Conservation (phyloP, 108 stramenopile genomes). For the Fragilaria radians region DNA sequence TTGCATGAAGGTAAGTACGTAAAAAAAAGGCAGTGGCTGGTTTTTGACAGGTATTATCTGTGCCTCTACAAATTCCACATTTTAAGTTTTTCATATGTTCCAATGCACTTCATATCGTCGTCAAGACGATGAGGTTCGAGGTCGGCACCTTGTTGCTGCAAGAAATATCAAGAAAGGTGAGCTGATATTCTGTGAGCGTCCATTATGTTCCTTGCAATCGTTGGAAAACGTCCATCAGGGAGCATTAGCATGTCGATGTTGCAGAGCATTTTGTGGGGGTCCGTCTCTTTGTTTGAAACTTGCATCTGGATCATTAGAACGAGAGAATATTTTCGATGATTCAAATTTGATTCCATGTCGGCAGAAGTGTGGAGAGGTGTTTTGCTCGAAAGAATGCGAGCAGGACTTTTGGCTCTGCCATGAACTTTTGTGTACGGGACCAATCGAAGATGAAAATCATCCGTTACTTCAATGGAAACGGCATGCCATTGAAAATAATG, state of each 20-base stretch:
- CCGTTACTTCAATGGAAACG: slow-evolving; percentile 45
- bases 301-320: slow-evolving; percentile 3
- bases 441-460: slow-evolving; percentile 20
- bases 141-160: slow-evolving; percentile 41
- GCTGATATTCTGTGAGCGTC: slow-evolving; percentile 48
- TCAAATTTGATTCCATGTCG: slow-evolving; percentile 30
- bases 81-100: too few relatives aligned
- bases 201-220: slow-evolving; percentile 40
- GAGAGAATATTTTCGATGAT: background rate
- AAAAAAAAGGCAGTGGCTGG: too few relatives aligned
- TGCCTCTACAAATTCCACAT: too few relatives aligned
- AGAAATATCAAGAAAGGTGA: slow-evolving; percentile 18
- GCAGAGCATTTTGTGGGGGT: slow-evolving; percentile 45
- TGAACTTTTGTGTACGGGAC: slow-evolving; percentile 43
- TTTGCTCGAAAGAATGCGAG: slow-evolving; percentile 45
- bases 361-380: slow-evolving; percentile 46
- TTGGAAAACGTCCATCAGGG: slow-evolving; percentile 35
- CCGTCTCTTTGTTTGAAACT: slow-evolving; percentile 10
- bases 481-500: slow-evolving; percentile 44
- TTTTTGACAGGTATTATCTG: too few relatives aligned
- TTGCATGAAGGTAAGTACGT: too few relatives aligned
- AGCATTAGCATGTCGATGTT: slow-evolving; percentile 40
- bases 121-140: slow-evolving; percentile 18
- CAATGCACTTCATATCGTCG: too few relatives aligned
- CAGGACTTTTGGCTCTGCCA: slow-evolving; percentile 46